Conservation (phyloP, 305 asterid genomes). For the Plantago lanceolata region DNA sequence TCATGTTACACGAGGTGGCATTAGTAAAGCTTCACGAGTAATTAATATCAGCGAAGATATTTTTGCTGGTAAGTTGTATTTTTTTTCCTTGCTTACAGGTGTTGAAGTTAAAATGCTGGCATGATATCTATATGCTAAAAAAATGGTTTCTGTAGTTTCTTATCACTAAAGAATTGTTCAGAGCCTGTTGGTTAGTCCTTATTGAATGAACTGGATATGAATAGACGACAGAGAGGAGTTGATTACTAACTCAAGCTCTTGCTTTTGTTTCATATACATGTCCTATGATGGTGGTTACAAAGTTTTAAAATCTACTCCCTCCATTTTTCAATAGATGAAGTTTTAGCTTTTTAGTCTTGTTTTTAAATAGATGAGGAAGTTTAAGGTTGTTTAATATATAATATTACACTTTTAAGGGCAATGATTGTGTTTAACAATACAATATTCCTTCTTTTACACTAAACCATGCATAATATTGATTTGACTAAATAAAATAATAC, state of each 20-base stretch:
- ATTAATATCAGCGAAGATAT: conserved; percentile 96
- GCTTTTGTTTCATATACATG: conserved; percentile 1
- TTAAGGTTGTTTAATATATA: no score
- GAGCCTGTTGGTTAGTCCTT: conserved; percentile 6
- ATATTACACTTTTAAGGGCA: no score
- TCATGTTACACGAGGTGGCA: conserved; percentile 95
- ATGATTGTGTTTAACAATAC: no score
- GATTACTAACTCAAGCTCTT: conserved; percentile 7
- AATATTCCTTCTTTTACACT: no score
- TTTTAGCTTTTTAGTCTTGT: no score
- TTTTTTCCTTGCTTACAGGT: no score
- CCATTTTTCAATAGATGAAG: no score
- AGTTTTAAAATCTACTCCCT: not conserved
- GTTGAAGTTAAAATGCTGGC: no score
- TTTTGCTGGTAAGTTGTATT: conserved; percentile 50
- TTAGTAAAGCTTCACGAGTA: conserved; percentile 95
- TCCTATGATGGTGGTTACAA: not conserved
- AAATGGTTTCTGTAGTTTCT: not conserved
- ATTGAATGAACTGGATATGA: conserved; percentile 7
- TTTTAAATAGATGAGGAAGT: no score
- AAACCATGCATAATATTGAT: no score
- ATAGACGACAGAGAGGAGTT: not conserved
- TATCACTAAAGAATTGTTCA: conserved; percentile 4
- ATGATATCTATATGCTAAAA: no score
- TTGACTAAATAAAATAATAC: no score